Evolutionary conservation across 768 basidiomycete genomes (phyloP).

Genomic region (Panaeolus papilionaceus): DNA sequence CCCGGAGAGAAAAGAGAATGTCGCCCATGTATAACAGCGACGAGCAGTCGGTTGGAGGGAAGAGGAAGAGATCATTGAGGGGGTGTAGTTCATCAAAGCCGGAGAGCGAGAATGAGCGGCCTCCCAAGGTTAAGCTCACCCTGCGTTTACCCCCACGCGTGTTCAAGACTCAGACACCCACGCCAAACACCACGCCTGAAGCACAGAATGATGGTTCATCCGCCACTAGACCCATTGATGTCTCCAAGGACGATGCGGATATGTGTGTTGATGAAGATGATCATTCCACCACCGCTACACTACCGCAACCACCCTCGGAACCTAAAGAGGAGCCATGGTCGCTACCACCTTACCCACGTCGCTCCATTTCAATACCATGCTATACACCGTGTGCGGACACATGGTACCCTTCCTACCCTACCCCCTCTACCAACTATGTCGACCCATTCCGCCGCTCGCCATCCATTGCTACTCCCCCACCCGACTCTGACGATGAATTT

Average conservation of each 20-base stretch:
- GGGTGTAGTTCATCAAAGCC: constrained; percentile 37
- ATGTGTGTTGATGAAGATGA: constrained; percentile 36
- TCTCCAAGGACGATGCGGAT: constrained; percentile 46
- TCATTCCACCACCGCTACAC: constrained; percentile 52
- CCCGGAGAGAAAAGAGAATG: constrained; percentile 32
- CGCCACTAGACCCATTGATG: constrained; percentile 41
- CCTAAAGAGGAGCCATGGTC: constrained; percentile 49
- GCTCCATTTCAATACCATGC: constrained; percentile 61
- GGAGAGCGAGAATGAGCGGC: constrained; percentile 46
- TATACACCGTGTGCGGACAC: constrained; percentile 56
- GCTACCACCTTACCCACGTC: constrained; percentile 61
- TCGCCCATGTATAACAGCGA: constrained; percentile 34
- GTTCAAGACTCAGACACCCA: constrained; percentile 25
- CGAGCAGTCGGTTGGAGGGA: constrained; percentile 40
- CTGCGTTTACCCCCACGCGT: constrained; percentile 57
- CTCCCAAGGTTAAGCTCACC: constrained; percentile 75
- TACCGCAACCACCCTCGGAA: constrained; percentile 25
- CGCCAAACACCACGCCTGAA: constrained; percentile 19
- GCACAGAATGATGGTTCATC: constrained; percentile 30
- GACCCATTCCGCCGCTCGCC: constrained; percentile 58
- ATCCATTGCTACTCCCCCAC: constrained; percentile 71
- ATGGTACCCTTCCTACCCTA: constrained; percentile 36
- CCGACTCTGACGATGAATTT: constrained; percentile 71
- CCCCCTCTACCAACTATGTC: constrained; percentile 29
- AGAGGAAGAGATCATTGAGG: constrained; percentile 51